phyloP scores from a whole-genome alignment of 306 rosid species.

The Calophaca sinica region DNA sequence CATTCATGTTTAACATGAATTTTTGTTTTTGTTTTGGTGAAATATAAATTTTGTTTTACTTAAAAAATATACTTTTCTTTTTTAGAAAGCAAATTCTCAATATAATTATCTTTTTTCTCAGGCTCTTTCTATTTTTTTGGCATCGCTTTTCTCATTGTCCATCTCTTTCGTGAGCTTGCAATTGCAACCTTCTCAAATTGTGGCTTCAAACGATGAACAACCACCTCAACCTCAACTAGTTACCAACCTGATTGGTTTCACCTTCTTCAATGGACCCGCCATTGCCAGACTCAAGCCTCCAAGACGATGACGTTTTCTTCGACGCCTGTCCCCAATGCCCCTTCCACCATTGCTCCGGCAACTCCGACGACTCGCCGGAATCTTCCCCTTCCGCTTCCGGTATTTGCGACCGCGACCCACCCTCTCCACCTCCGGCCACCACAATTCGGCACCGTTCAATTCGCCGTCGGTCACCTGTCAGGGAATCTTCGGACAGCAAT shows the following conservation, averaged over 20 bases:
- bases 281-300: slow-evolving; percentile 44
- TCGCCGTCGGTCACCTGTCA: slow-evolving; percentile 31
- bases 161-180: background rate
- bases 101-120: background rate
- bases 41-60: background rate
- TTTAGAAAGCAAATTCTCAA: slow-evolving; percentile 9
- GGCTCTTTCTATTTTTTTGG: too few species aligned
- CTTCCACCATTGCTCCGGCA: slow-evolving; percentile 45
- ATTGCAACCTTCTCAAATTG: background rate
- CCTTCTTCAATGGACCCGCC: slow-evolving; percentile 58
- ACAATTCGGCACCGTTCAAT: slow-evolving; percentile 59
- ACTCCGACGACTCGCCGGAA: slow-evolving; percentile 45
- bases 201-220: slow-evolving; percentile 5
- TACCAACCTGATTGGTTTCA: slow-evolving; percentile 3
- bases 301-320: slow-evolving; percentile 59
- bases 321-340: slow-evolving; percentile 60
- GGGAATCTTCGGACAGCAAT: slow-evolving; percentile 32
- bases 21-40: background rate
- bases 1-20: too few species aligned
- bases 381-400: slow-evolving; percentile 48
- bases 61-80: slow-evolving; percentile 15
- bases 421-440: slow-evolving; percentile 31
- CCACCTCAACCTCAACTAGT: background rate
- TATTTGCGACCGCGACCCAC: slow-evolving; percentile 23
- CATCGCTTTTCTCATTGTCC: background rate